phyloP scores from a whole-genome alignment of 2,329 filamentous ascomycete genomes.

The Fusarium annulatum region DNA sequence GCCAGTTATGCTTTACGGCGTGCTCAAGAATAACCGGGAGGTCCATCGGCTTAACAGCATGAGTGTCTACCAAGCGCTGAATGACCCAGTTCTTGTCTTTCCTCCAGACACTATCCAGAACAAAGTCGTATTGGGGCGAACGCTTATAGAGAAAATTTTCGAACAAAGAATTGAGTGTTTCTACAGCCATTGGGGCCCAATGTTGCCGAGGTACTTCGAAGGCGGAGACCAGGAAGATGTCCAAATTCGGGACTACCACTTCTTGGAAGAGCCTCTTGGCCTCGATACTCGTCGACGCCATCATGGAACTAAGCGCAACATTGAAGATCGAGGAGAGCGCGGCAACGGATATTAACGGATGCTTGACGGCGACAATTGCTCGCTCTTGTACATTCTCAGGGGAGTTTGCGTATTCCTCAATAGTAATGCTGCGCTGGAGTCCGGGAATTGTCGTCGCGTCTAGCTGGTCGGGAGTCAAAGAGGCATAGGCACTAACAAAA shows the following conservation, averaged over 20 bases:
- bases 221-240: constrained; percentile 82
- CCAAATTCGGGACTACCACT: constrained; percentile 77
- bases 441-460: constrained; percentile 88
- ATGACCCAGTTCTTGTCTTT: constrained; percentile 91
- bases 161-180: constrained; percentile 81
- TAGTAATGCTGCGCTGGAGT: constrained; percentile 79
- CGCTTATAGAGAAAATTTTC: constrained; percentile 85
- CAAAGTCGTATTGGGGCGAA: constrained; percentile 83
- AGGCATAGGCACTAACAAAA: constrained; percentile 90
- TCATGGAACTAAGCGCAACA: constrained; percentile 69
- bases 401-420: constrained; percentile 65
- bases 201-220: constrained; percentile 78
- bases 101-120: constrained; percentile 90
- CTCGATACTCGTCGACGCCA: constrained; percentile 71
- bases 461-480: constrained; percentile 77
- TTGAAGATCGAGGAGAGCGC: constrained; percentile 79
- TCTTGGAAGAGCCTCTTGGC: constrained; percentile 74
- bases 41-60: constrained; percentile 75
- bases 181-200: constrained; percentile 79
- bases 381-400: constrained; percentile 62
- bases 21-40: constrained; percentile 65
- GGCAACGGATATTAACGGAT: constrained; percentile 88
- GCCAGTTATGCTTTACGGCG: constrained; percentile 83
- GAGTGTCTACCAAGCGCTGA: constrained; percentile 81
- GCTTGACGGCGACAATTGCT: constrained; percentile 74